Evolutionary conservation across 169 alveolate species (phyloP).

Genomic region (Ichthyophthirius multifiliis): DNA sequence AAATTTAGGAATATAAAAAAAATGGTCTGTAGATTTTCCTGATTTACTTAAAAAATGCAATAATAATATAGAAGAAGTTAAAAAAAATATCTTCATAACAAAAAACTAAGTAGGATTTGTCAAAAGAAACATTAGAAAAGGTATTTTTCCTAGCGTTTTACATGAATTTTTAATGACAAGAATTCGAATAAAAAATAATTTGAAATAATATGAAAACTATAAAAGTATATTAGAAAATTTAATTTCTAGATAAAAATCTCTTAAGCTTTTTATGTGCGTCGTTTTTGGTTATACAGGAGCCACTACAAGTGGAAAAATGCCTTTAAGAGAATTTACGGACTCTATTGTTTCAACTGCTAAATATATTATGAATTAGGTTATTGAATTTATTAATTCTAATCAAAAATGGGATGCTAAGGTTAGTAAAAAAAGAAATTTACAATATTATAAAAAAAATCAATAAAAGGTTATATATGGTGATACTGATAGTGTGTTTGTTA

Average conservation of each 20-base stretch:
- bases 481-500: conserved; percentile 76
- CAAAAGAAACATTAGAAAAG: conserved; percentile 67
- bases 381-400: conserved; percentile 48
- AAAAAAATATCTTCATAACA: conserved; percentile 50
- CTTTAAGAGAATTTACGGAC: conserved; percentile 77
- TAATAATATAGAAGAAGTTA: conserved; percentile 34
- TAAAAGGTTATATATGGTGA: conserved; percentile 75
- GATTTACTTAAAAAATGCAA: conserved; percentile 35
- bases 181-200: conserved; percentile 72
- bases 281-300: conserved; percentile 85
- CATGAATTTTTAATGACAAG: conserved; percentile 76
- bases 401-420: conserved; percentile 48
- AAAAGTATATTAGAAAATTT: conserved; percentile 45
- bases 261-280: conserved; percentile 71
- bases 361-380: conserved; percentile 51
- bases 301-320: conserved; percentile 82
- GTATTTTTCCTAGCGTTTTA: conserved; percentile 69
- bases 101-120: conserved; percentile 67
- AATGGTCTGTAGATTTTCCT: conserved; percentile 27
- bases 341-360: conserved; percentile 67
- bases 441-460: neutral
- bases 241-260: conserved; percentile 67
- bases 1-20: conserved; percentile 65
- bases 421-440: neutral
- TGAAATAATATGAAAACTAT: conserved; percentile 57